Percentiles rank a stretch among this genome's conserved stretches.
These are phyloP conservation scores for Diddensiella caesifluorescens DNA, from an alignment of 805 yeast genomes.

Conservation along the genomic window DNA sequence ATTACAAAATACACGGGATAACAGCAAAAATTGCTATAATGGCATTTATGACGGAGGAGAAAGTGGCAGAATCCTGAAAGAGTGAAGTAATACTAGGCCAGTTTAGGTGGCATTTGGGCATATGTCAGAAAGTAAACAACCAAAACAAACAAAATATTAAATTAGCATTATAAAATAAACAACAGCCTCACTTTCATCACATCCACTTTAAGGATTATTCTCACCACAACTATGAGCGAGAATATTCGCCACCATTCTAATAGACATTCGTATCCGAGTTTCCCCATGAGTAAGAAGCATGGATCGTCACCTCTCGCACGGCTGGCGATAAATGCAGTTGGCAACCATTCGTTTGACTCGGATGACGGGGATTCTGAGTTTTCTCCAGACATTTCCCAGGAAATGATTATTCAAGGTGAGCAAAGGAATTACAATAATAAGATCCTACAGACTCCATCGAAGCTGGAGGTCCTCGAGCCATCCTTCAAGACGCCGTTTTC, in stretches of 20 bases:
- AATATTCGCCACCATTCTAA: neutral
- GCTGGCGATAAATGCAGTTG: neutral
- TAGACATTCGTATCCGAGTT: neutral
- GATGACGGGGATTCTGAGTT: neutral
- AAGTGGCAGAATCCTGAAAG: no score
- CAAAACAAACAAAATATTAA: no score
- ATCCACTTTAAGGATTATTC: neutral
- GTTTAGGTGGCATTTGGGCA: no score
- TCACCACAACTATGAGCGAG: slow-evolving; percentile 1
- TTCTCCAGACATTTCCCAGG: neutral
- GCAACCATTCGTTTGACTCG: neutral
- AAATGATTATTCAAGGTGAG: no score
- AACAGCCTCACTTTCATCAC: neutral
- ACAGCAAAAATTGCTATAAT: no score
- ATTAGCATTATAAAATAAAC: neutral
- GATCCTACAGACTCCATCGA: neutral
- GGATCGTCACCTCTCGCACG: slow-evolving; percentile 1
- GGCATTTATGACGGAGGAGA: no score
- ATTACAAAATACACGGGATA: no score
- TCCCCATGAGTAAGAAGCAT: no score
- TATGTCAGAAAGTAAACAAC: no score
- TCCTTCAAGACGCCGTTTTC: neutral
- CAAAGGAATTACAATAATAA: neutral
- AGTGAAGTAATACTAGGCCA: no score
- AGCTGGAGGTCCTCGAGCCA: neutral